phyloP scores from a whole-genome alignment of 78 protist genomes.

The Chrysochromulina parva region DNA sequence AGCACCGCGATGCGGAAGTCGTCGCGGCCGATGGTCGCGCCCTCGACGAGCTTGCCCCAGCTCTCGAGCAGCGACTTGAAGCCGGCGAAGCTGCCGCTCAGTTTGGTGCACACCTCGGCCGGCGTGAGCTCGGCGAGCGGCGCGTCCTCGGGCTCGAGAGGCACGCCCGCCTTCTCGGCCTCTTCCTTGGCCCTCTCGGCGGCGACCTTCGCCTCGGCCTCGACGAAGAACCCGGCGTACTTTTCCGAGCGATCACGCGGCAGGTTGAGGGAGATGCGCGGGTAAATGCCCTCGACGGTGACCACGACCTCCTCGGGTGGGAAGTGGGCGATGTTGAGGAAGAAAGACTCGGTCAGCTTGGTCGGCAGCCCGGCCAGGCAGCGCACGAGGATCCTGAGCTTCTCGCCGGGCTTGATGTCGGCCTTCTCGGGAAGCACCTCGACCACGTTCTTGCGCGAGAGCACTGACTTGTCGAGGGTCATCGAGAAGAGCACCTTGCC shows the following conservation, averaged over 20 bases:
- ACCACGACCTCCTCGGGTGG: constrained; percentile 53
- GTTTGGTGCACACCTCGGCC: too few relatives aligned
- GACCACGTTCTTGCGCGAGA: constrained; percentile 23
- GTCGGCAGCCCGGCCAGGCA: constrained; percentile 41
- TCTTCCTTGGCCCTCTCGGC: too few relatives aligned
- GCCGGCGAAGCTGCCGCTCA: too few relatives aligned
- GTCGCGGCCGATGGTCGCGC: too few relatives aligned
- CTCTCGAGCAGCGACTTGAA: too few relatives aligned
- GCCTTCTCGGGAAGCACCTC: background rate
- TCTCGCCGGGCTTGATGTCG: constrained; percentile 24
- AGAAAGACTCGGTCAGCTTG: constrained; percentile 25
- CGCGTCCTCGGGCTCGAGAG: too few relatives aligned
- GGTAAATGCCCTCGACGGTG: constrained; percentile 50
- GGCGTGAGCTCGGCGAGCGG: too few relatives aligned
- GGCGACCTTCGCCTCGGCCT: too few relatives aligned
- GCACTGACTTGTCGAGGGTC: background rate
- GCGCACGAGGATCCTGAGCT: constrained; percentile 10
- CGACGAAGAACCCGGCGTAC: background rate
- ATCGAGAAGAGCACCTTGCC: constrained; percentile 61
- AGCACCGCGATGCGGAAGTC: too few relatives aligned
- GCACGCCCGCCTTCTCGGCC: too few relatives aligned
- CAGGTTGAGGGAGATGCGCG: constrained; percentile 24
- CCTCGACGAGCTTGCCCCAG: too few relatives aligned
- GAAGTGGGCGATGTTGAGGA: constrained; percentile 68
- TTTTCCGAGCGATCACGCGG: background rate